Evolutionary conservation across 208 protist genomes (phyloP).

Genomic region (Zelonia costaricensis): DNA sequence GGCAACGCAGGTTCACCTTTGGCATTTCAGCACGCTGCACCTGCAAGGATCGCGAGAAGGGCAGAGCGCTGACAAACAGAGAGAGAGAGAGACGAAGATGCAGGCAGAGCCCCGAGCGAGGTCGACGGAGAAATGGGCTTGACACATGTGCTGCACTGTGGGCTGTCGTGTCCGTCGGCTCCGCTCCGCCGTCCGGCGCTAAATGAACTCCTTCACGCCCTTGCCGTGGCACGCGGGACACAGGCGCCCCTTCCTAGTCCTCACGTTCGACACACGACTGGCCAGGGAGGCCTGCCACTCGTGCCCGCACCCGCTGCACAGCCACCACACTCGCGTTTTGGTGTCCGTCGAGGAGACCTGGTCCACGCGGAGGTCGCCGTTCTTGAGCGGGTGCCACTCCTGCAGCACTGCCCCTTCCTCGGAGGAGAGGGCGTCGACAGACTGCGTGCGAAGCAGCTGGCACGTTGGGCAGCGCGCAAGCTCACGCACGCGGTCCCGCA

Average conservation of each 20-base stretch:
- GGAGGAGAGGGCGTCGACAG: conserved; percentile 26
- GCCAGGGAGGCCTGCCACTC: conserved; percentile 76
- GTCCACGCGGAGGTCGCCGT: conserved; percentile 74
- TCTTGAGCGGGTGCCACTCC: conserved; percentile 86
- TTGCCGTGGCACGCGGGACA: conserved; percentile 67
- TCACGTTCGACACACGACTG: conserved; percentile 34
- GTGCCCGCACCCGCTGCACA: conserved; percentile 71
- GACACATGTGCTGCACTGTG: too few species aligned
- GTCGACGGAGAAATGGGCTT: too few species aligned
- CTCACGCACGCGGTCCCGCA: conserved; percentile 60
- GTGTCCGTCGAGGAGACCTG: conserved; percentile 43
- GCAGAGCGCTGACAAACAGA: too few species aligned
- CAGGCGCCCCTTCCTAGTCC: conserved; percentile 25
- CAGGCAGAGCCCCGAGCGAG: too few species aligned
- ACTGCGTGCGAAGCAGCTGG: conserved; percentile 32
- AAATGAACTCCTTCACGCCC: conserved; percentile 13
- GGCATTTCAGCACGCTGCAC: too few species aligned
- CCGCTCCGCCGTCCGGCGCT: too few species aligned
- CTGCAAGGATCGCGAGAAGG: too few species aligned
- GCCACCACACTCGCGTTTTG: conserved; percentile 81
- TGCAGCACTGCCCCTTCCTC: conserved; percentile 49
- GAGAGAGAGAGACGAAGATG: too few species aligned
- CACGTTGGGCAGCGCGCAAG: conserved; percentile 68
- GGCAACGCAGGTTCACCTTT: too few species aligned
- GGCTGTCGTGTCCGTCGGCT: too few species aligned